Percentiles rank a stretch among this genome's conserved stretches.
phyloP scores from a whole-genome alignment of 1,139 yeast genomes.

The Entelexis paramagnoliae region DNA sequence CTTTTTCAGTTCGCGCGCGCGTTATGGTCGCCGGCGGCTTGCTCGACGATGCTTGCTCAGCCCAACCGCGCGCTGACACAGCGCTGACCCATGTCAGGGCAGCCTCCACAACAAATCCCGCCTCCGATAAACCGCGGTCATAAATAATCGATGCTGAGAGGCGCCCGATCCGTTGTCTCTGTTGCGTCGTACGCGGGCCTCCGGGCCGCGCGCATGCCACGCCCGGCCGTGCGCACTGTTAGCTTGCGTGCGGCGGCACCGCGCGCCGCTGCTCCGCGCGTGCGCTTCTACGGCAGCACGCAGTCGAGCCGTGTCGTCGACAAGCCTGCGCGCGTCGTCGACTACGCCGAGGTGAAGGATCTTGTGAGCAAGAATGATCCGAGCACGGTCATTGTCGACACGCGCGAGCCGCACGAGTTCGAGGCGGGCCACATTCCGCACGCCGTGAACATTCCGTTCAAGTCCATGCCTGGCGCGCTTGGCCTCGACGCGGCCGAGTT shows the following conservation, averaged over 20 bases:
- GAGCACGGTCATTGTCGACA: slow-evolving; percentile 63
- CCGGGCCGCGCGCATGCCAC: neutral
- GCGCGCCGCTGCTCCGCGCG: neutral
- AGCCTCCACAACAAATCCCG: neutral
- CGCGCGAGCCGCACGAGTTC: slow-evolving; percentile 81
- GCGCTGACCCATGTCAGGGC: neutral
- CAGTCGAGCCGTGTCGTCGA: slow-evolving; percentile 29
- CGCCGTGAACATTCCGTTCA: slow-evolving; percentile 80
- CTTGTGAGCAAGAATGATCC: slow-evolving; percentile 30
- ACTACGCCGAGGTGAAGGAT: slow-evolving; percentile 47
- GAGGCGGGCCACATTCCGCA: slow-evolving; percentile 64
- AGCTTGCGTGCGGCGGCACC: neutral
- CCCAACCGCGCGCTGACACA: neutral
- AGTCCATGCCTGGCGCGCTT: slow-evolving; percentile 89
- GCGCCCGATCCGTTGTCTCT: slow-evolving; percentile 2
- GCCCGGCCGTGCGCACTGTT: neutral
- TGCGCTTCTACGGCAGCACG: slow-evolving; percentile 22
- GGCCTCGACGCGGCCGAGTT: slow-evolving; percentile 72
- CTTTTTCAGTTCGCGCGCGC: too few species aligned
- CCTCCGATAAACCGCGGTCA: neutral
- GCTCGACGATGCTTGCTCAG: neutral
- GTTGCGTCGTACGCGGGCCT: slow-evolving; percentile 2
- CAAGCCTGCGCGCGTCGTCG: slow-evolving; percentile 43
- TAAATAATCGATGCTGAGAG: slow-evolving; percentile 3
- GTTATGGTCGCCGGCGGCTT: too few species aligned